Evolutionary conservation across 306 rosid genomes (phyloP), one percentile per base, ranked within the genome.

Genomic region (Bauhinia variegata): DNA sequence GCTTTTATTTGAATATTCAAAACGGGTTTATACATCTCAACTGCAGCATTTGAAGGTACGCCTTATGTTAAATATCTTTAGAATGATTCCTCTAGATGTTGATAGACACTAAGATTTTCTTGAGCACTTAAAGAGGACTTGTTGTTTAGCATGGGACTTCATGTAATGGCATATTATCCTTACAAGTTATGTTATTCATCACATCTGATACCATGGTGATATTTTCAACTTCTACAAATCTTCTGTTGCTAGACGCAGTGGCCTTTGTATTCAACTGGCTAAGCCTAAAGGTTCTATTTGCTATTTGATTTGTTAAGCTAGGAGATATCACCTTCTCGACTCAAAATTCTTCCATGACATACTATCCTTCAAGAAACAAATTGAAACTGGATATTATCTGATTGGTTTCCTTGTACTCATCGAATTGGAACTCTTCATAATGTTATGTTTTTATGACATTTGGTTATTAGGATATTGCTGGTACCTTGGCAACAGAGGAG

Each of bases 41-140:
- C 84, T 93, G 82, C 97, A 88, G 76, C 98, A 93, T 83, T 81
- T 93, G 87, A 93, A 89, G 96, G 98, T 93, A 77, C 65, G 63
- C 44, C 23, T 63, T 28, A 7, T 33, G 67, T 55, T 47, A 48
- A 63, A 62, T 71, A 13, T 56, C 15, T 65, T 37, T 80, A 55
- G 53, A 48, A 32, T 71, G 38, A 62, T 28, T 73, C 12, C 39
- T 30, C 37, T 34, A 70, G 70, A 70, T 67, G 66, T 42, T 60
- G 42, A 30, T 42, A 66, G 42, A 30, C 51, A 50, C 51, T 43
- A 59, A 32, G 7, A 61, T 52, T 30, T 59, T 53, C 38, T 64
- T 60, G 43, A 53, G 44, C 57, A 65, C 59, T 53, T 28, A n/a
- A 53, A 53, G 38, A 38, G 10, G 16, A 61, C 51, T 41, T 59